A percentile compares a stretch with the other conserved stretches of the same genome.
Conservation (phyloP, 139 green algal species). For the Asterochloris sp. region DNA sequence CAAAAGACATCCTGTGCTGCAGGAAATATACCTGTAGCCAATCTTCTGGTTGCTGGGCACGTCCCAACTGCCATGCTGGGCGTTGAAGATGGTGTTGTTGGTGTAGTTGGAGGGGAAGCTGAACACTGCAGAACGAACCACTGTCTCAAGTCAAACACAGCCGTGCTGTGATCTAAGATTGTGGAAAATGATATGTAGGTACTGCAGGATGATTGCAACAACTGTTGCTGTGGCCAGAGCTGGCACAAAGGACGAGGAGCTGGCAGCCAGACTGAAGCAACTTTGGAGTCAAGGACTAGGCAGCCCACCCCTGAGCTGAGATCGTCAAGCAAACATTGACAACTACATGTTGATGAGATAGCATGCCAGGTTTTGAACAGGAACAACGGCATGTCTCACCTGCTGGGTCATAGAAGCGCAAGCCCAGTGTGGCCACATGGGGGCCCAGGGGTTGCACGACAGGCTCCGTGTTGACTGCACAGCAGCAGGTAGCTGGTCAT, state of each 20-base stretch:
- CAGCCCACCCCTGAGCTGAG: no score
- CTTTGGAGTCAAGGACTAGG: no score
- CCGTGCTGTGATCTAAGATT: not conserved
- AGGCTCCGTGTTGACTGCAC: conserved; percentile 17
- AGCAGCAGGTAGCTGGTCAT: no score
- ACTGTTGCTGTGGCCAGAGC: not conserved
- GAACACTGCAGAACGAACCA: conserved; percentile 4
- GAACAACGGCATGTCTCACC: not conserved
- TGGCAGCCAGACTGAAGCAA: no score
- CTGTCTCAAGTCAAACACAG: not conserved
- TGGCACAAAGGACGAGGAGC: not conserved
- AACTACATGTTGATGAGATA: no score
- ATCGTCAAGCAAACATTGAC: no score
- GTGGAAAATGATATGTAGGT: not conserved
- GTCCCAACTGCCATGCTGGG: conserved; percentile 39
- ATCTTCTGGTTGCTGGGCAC: no score
- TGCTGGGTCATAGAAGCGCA: conserved; percentile 34
- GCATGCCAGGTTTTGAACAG: no score
- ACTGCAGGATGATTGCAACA: not conserved
- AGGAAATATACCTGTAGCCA: no score
- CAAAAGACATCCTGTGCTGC: no score
- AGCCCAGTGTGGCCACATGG: conserved; percentile 42
- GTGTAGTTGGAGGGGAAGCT: conserved; percentile 29
- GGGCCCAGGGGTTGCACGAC: conserved; percentile 45
- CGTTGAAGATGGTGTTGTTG: conserved; percentile 35